Conservation (phyloP, 2,329 filamentous ascomycete genomes). For the Fusarium circinatum region DNA sequence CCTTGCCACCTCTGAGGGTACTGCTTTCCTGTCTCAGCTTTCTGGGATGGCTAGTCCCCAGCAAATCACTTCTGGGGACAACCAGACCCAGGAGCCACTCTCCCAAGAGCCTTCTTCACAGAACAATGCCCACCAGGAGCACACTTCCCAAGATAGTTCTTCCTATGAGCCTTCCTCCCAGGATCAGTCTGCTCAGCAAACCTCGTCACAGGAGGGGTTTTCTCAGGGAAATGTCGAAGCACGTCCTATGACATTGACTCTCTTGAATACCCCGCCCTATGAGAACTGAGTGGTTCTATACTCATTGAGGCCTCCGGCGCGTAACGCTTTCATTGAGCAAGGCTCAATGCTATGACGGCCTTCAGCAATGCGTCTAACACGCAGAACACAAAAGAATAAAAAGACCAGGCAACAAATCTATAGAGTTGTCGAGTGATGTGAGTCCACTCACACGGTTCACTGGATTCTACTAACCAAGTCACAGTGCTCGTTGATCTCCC, state of each 20-base stretch:
- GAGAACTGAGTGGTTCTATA: background rate
- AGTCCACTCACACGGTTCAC: background rate
- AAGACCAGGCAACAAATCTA: background rate
- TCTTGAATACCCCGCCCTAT: background rate
- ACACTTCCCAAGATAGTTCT: background rate
- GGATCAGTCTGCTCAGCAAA: background rate
- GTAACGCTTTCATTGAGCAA: background rate
- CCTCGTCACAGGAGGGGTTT: background rate
- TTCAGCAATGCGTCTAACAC: background rate
- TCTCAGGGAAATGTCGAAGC: background rate
- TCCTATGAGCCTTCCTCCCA: background rate
- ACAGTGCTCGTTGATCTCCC: constrained; percentile 1
- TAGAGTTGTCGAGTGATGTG: constrained; percentile 8
- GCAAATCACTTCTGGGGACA: background rate
- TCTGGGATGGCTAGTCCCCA: background rate
- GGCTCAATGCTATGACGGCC: background rate
- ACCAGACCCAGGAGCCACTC: background rate
- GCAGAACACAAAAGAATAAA: background rate
- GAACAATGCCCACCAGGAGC: background rate
- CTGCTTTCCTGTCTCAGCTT: constrained; percentile 1
- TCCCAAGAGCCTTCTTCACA: background rate
- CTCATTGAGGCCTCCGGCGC: background rate
- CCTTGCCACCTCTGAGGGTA: constrained; percentile 41
- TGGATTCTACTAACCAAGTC: constrained; percentile 3
- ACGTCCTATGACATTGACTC: background rate